Evolutionary conservation across 2,329 filamentous ascomycete species (phyloP).

Genomic region (Talaromyces sp.): DNA sequence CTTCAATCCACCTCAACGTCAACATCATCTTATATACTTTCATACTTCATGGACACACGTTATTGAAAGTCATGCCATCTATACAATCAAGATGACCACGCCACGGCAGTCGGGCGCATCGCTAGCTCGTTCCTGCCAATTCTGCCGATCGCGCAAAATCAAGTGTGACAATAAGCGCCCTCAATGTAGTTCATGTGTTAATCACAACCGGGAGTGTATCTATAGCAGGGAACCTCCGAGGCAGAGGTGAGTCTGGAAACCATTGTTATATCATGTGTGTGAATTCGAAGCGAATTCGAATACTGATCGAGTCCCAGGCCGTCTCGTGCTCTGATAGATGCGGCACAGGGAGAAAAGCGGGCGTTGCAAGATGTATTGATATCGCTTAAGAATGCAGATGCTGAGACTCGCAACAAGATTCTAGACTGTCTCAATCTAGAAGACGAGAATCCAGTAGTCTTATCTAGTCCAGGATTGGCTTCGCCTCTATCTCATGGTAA

Average conservation of each 20-base stretch:
- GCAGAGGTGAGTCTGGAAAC: slow-evolving; percentile 14
- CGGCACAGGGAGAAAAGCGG: not conserved
- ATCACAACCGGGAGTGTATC: slow-evolving; percentile 22
- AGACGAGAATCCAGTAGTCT: not conserved
- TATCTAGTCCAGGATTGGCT: not conserved
- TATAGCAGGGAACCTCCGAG: slow-evolving; percentile 23
- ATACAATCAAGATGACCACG: not conserved
- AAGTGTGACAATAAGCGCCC: slow-evolving; percentile 36
- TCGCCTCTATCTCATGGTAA: not conserved
- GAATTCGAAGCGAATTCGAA: no score
- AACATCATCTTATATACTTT: no score
- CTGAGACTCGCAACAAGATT: not conserved
- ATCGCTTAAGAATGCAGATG: not conserved
- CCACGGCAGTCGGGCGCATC: not conserved
- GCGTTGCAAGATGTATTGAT: not conserved
- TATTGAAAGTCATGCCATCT: not conserved
- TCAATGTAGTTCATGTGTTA: slow-evolving; percentile 32
- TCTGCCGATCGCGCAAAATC: slow-evolving; percentile 35
- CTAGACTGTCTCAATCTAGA: not conserved
- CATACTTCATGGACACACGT: no score
- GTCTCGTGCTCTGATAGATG: slow-evolving; percentile 1
- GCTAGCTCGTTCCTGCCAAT: slow-evolving; percentile 29
- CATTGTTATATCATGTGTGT: no score
- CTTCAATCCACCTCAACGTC: no score
- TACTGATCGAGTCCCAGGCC: not conserved